These are phyloP conservation scores for Mucor piriformis DNA, from an alignment of 371 early-diverging fungal species.

Conservation along the genomic window DNA sequence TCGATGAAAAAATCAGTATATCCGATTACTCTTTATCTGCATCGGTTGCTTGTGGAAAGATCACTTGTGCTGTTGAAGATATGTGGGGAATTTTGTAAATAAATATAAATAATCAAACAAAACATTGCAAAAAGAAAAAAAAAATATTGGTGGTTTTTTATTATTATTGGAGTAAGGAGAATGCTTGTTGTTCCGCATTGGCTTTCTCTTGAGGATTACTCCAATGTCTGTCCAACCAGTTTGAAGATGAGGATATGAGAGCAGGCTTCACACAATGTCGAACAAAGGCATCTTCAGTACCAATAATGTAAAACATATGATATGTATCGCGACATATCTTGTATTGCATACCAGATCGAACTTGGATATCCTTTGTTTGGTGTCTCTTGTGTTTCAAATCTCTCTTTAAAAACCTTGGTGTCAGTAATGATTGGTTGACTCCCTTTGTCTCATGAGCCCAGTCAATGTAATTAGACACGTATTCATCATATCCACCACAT, in stretches of 20 bases:
- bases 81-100: slow-evolving; percentile 83
- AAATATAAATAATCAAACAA: slow-evolving; percentile 4
- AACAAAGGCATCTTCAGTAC: slow-evolving; percentile 46
- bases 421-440: slow-evolving; percentile 46
- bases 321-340: slow-evolving; percentile 51
- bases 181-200: slow-evolving; percentile 8
- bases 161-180: slow-evolving; percentile 11
- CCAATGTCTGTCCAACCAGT: slow-evolving; percentile 21
- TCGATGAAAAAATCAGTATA: slow-evolving; percentile 95
- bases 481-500: slow-evolving; percentile 85
- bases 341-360: slow-evolving; percentile 47
- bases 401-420: slow-evolving; percentile 53
- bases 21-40: slow-evolving; percentile 96
- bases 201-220: slow-evolving; percentile 5
- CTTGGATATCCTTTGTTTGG: slow-evolving; percentile 28
- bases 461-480: slow-evolving; percentile 84
- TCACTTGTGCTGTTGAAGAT: slow-evolving; percentile 85
- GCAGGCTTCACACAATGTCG: slow-evolving; percentile 13
- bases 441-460: slow-evolving; percentile 70
- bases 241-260: not conserved
- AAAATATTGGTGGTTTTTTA: not conserved
- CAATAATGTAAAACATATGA: slow-evolving; percentile 55
- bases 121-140: slow-evolving; percentile 6
- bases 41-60: slow-evolving; percentile 92
- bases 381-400: slow-evolving; percentile 21